phyloP scores from a whole-genome alignment of 257 asterid species.

The Leptodermis oblonga region DNA sequence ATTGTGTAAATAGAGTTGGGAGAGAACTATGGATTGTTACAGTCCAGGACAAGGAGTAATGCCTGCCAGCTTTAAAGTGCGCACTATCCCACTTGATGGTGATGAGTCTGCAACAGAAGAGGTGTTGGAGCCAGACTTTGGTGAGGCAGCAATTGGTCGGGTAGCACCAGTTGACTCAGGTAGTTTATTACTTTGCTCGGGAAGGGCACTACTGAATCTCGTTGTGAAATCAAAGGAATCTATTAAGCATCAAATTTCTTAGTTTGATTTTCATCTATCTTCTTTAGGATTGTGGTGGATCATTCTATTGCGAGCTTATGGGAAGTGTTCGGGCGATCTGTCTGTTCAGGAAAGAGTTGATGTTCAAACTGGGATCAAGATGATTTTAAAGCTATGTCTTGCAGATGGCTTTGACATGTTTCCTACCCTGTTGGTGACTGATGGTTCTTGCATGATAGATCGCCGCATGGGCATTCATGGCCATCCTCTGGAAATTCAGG shows the following conservation, averaged over 20 bases:
- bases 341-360: constrained; percentile 78
- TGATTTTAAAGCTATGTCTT: constrained; percentile 69
- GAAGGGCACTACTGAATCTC: neutral
- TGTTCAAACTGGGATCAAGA: constrained; percentile 73
- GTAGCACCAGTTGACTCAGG: constrained; percentile 96
- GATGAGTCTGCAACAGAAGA: constrained; percentile 84
- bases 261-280: neutral
- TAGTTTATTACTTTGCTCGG: constrained; percentile 17
- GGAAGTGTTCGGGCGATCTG: constrained; percentile 68
- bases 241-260: neutral
- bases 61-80: constrained; percentile 96
- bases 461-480: constrained; percentile 93
- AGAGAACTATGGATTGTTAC: constrained; percentile 89
- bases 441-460: constrained; percentile 86
- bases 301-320: constrained; percentile 73
- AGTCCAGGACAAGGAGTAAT: constrained; percentile 95
- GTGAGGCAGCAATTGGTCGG: constrained; percentile 94
- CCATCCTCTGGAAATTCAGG: constrained; percentile 87
- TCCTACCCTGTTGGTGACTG: constrained; percentile 73
- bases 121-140: constrained; percentile 86
- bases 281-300: constrained; percentile 79
- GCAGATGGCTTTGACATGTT: constrained; percentile 87
- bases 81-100: constrained; percentile 70
- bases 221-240: neutral
- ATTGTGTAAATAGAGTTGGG: constrained; percentile 63